A percentile compares a stretch with the other conserved stretches of the same genome.
Evolutionary conservation across 2,329 filamentous ascomycete species (phyloP).

Genomic region (Fusarium tuaranense): DNA sequence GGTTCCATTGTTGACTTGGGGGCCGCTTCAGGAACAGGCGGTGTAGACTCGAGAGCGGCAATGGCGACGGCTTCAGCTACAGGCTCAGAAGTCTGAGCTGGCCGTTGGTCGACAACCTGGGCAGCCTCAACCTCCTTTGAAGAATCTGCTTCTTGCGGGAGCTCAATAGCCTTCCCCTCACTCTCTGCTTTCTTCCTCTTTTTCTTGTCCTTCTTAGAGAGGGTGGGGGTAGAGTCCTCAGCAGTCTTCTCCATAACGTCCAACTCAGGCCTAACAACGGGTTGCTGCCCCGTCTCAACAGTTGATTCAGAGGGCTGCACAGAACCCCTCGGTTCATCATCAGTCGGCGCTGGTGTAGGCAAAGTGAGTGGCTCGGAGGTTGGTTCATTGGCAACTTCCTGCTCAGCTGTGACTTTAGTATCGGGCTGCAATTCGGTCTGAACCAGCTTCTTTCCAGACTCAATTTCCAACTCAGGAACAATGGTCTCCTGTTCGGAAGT

Average conservation of each 20-base stretch:
- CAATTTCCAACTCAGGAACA: constrained; percentile 35
- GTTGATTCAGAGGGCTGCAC: neutral
- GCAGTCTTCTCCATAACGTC: constrained; percentile 5
- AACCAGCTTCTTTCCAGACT: constrained; percentile 26
- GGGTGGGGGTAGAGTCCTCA: constrained; percentile 5
- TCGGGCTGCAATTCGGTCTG: constrained; percentile 8
- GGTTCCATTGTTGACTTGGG: neutral
- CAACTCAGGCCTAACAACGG: neutral
- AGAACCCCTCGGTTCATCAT: constrained; percentile 6
- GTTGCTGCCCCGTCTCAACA: neutral
- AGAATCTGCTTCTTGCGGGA: constrained; percentile 1
- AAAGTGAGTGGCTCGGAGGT: neutral
- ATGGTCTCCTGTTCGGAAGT: constrained; percentile 32
- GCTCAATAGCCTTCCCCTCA: constrained; percentile 6
- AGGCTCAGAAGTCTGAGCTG: constrained; percentile 11
- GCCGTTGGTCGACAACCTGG: constrained; percentile 3
- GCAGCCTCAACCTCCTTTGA: neutral
- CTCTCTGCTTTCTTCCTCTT: constrained; percentile 21
- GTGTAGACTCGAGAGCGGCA: neutral
- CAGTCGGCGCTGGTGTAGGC: neutral
- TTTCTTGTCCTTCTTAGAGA: constrained; percentile 42
- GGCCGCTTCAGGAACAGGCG: neutral
- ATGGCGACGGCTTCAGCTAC: neutral
- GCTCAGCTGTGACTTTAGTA: constrained; percentile 30
- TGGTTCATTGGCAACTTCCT: constrained; percentile 9